Conservation (phyloP, 176 grass and related monocot genomes). For the Oryza officinalis region DNA sequence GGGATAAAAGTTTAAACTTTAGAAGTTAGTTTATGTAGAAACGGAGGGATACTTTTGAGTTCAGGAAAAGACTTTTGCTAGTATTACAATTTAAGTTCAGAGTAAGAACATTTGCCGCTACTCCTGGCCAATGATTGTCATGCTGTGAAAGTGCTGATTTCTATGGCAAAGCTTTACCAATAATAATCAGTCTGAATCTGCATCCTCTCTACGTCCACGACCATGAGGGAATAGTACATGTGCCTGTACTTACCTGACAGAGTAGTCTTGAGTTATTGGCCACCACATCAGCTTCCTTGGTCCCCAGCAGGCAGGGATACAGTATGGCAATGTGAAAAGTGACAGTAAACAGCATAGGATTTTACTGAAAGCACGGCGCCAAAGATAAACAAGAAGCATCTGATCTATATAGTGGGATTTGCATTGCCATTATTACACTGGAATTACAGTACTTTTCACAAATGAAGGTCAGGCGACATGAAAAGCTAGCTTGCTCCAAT, state of each 20-base stretch:
- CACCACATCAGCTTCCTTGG: slow-evolving; percentile 26
- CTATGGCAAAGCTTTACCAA: too few species aligned
- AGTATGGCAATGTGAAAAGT: not conserved
- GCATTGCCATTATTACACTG: not conserved
- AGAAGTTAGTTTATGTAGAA: too few species aligned
- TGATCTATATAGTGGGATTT: not conserved
- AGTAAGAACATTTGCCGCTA: not conserved
- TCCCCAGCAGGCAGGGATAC: not conserved
- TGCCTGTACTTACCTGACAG: slow-evolving; percentile 19
- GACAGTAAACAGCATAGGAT: not conserved
- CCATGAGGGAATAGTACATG: not conserved
- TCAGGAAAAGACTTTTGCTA: too few species aligned
- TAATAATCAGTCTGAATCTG: not conserved
- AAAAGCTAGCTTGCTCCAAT: slow-evolving; percentile 22
- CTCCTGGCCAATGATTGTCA: not conserved
- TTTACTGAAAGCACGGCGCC: not conserved
- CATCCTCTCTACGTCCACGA: not conserved
- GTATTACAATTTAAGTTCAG: too few species aligned
- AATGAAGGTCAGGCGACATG: slow-evolving; percentile 2
- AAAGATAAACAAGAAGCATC: slow-evolving; percentile 1
- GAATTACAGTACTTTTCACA: not conserved
- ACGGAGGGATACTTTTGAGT: too few species aligned
- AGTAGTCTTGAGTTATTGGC: not conserved
- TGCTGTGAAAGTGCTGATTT: not conserved
- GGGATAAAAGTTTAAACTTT: too few species aligned